Base-by-base conservation (phyloP, 176 grass and related monocot species). In the maize (Zea mays) region DNA sequence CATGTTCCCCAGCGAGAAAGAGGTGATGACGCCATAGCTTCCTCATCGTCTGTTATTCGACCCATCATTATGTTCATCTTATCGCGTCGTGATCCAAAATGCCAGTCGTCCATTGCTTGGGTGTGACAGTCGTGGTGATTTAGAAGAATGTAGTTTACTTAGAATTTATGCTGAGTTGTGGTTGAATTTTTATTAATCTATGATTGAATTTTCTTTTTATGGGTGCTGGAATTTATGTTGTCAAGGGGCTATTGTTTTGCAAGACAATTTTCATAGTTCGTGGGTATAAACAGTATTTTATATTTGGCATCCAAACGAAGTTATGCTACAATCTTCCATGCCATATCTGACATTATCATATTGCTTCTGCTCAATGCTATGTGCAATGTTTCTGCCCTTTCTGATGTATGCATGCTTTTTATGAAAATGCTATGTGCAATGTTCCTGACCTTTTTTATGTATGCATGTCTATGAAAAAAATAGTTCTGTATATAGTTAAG, bases 1-100 rank as follows among this genome's bases (percentile, higher is more conserved):
- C 76, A 57, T 76, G 19, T 99, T 99, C 75, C 87, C 88, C 19
- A 90, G 71, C 40, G 90, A 99, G 82, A 91, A 90, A 65, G 96
- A 99, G 96, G 96, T 99, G 85, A 83, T 67, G 35, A 49, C 81
- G 50, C 62, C 6, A 16, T 38, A 8, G 13, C 51, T 38, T 77
- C 6, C 33, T 52, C 8, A 41, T 78, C 4, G 43, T 57, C 17
- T 74, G 21, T 20, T 75, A 13, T 44, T 51, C 1, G 2, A 21
- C 8, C n/a, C n/a, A n/a, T n/a, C n/a, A 8, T 3, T 60, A 45
- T 52, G 43, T 14, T 73, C 33, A 44, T 42, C 43, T 43, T 46
- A 45, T 65, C 34, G 27, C 5, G 5, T 17, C 40, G 15, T 48
- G 7, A 48, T 40, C 39, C 81, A 71, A 80, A 81, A 84, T 71